These are phyloP conservation scores for Tremella yokohamensis DNA, from an alignment of 768 basidiomycete species.

Conservation along the genomic window DNA sequence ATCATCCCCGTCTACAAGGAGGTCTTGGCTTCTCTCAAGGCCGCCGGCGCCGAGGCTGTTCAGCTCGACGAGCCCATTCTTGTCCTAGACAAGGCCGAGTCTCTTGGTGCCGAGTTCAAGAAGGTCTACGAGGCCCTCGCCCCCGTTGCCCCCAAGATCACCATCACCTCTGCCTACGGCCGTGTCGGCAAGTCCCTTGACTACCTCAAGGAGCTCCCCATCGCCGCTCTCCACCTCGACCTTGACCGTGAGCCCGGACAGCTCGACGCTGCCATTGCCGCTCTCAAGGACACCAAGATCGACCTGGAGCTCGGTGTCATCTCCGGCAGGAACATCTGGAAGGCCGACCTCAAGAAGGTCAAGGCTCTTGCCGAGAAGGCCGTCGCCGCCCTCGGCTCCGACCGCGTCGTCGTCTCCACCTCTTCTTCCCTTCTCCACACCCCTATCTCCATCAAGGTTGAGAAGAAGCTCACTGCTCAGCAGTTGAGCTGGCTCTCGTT, in stretches of 20 bases:
- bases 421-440: slow-evolving; percentile 98
- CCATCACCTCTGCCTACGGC: slow-evolving; percentile 93
- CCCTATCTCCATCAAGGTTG: slow-evolving; percentile 88
- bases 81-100: slow-evolving; percentile 77
- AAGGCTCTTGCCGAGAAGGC: slow-evolving; percentile 80
- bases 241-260: slow-evolving; percentile 89
- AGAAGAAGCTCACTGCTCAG: slow-evolving; percentile 80
- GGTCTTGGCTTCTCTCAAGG: slow-evolving; percentile 83
- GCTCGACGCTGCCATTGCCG: slow-evolving; percentile 73
- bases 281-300: slow-evolving; percentile 75
- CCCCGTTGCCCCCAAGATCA: slow-evolving; percentile 80
- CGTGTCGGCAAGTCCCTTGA: slow-evolving; percentile 88
- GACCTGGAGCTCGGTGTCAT: slow-evolving; percentile 89
- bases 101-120: slow-evolving; percentile 73
- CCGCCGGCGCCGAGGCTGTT: slow-evolving; percentile 87
- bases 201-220: slow-evolving; percentile 84
- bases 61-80: slow-evolving; percentile 97
- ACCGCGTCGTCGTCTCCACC: slow-evolving; percentile 85
- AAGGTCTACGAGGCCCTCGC: slow-evolving; percentile 75
- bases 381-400: slow-evolving; percentile 70
- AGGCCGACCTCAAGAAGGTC: slow-evolving; percentile 82
- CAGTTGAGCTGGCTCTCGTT: slow-evolving; percentile 99
- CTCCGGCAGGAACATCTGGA: slow-evolving; percentile 99
- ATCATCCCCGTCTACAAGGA: slow-evolving; percentile 88
- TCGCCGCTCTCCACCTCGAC: slow-evolving; percentile 93